Evolutionary conservation across 2,329 filamentous ascomycete genomes (phyloP).

Genomic region (Hyphodiscus sp.): DNA sequence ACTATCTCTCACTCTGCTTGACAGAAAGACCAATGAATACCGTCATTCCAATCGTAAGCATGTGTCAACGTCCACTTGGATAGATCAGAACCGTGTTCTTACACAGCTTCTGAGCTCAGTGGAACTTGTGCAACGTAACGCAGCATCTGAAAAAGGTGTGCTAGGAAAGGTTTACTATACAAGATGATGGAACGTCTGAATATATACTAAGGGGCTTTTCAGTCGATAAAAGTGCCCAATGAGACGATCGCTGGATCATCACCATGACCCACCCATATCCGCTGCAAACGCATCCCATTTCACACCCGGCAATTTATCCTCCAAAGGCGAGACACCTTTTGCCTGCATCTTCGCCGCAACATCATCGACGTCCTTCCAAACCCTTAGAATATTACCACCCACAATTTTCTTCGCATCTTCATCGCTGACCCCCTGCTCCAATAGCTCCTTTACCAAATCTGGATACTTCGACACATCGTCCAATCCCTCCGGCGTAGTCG

Average conservation of each 20-base stretch:
- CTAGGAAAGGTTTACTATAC: too few species aligned
- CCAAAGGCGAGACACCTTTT: slow-evolving; percentile 39
- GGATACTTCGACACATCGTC: slow-evolving; percentile 85
- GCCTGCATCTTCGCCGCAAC: slow-evolving; percentile 62
- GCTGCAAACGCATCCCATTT: background rate
- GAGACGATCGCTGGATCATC: background rate
- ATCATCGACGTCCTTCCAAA: slow-evolving; percentile 73
- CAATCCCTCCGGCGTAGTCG: slow-evolving; percentile 60
- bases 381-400: slow-evolving; percentile 74
- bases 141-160: too few species aligned
- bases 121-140: too few species aligned
- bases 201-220: too few species aligned
- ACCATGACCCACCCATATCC: background rate
- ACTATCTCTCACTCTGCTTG: too few species aligned
- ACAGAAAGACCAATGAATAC: too few species aligned
- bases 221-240: too few species aligned
- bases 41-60: too few species aligned
- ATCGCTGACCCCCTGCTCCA: slow-evolving; percentile 57
- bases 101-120: too few species aligned
- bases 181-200: too few species aligned
- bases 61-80: too few species aligned
- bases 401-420: slow-evolving; percentile 67
- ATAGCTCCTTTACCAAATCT: slow-evolving; percentile 50
- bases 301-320: slow-evolving; percentile 41
- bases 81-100: too few species aligned